Evolutionary conservation across 257 asterid species (phyloP).

Genomic region (Asclepias syriaca): DNA sequence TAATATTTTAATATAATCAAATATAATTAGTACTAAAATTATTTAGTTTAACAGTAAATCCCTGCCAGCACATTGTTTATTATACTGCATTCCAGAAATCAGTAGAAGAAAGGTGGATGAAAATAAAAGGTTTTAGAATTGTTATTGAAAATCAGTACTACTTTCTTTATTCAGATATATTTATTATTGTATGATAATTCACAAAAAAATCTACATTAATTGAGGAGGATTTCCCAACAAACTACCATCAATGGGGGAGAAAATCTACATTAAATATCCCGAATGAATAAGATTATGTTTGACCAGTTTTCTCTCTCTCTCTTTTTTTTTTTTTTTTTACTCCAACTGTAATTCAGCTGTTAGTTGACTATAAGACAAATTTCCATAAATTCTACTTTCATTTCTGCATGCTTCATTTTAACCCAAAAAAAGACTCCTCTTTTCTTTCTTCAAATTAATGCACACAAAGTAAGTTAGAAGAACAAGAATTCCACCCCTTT

Average conservation of each 20-base stretch:
- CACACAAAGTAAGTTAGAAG: neutral
- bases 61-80: too few relatives aligned
- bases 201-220: too few relatives aligned
- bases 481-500: neutral
- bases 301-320: neutral
- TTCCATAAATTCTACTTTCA: neutral
- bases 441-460: neutral
- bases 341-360: slow-evolving; percentile 2
- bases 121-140: too few relatives aligned
- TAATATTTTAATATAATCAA: too few relatives aligned
- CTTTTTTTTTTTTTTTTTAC: neutral
- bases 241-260: neutral
- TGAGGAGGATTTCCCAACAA: neutral
- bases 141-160: too few relatives aligned
- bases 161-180: too few relatives aligned
- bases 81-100: too few relatives aligned
- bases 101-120: too few relatives aligned
- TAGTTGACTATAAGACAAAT: slow-evolving; percentile 9
- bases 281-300: neutral
- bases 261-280: slow-evolving; percentile 1
- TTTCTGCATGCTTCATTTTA: neutral
- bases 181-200: too few relatives aligned
- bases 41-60: too few relatives aligned
- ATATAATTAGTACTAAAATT: too few relatives aligned
- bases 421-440: too few relatives aligned